Evolutionary conservation across 2,329 filamentous ascomycete species (phyloP), one percentile per base, ranked within the genome.

Genomic region (Fusarium sp.): DNA sequence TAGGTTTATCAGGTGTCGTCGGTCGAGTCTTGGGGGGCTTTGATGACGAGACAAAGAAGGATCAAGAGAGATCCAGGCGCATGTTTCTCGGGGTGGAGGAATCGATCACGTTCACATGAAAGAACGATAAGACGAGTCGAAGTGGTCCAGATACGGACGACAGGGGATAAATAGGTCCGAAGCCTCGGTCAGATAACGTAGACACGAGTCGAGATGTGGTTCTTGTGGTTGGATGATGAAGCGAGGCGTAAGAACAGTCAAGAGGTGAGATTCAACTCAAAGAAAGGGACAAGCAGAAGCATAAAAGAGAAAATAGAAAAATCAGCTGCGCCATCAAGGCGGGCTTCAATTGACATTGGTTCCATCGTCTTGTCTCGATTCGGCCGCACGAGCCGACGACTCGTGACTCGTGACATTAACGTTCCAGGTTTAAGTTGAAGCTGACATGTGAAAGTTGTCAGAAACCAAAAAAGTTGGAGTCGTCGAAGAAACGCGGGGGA

Each of bases 391-490:
- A 63, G 73, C 76, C 76, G 76, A 69, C 64, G 76, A 68, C 71
- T 65, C 75, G 74, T 71, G 75, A 76, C 75, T 76, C 73, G 70
- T 74, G 75, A 76, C 72, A 73, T 42, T 52, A 52, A 29, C 47
- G 27, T 27, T 52, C 47, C 60, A 20, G 64, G 62, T 47, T 58
- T 54, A 45, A 42, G 37, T 35, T 34, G 20, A 62, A 57, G 45
- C 61, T 77, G 71, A 74, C 78, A 79, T 77, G 78, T 79, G 77
- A 79, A 78, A 79, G 72, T 42, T 73, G 67, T 56, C 63, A 52
- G 27, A 29, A 29, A 27, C 22, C 20, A 13, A 63, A 70, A 63
- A 70, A 54, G 52, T 66, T 58, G 57, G 67, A 56, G 68, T 52
- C 60, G 27, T 61, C 45, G 59, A 63, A 52, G 35, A 72, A 69